Evolutionary conservation across 306 rosid genomes (phyloP), one percentile per base, ranked within the genome.

Genomic region (Trifolium fragiferum): DNA sequence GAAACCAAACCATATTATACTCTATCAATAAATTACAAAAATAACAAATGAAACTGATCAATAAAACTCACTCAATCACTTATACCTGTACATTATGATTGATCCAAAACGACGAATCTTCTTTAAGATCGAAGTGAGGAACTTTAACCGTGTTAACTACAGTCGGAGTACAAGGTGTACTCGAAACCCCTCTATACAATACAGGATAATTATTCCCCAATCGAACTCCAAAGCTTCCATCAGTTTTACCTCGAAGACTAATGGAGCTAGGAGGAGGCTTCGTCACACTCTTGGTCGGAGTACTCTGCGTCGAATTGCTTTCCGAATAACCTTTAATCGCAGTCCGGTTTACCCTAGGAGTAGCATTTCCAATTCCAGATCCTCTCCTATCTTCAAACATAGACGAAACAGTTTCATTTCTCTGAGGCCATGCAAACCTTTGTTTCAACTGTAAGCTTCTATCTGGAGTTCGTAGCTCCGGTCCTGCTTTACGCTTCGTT

Each of bases 101-200:
- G 80, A 94, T 92, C 99, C 99, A 94, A 71, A 94, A 94, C 0
- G 97, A 94, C 0, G 95, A 84, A 77, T 94, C 95, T 84, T 94
- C 99, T 85, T 85, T 94, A 18, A 94, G 97, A 74, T 92, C 95
- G 70, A 94, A 94, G 89, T 92, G 93, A 90, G 99, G 97, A 16
- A 94, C 99, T 85, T 92, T 90, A 7, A 94, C 90, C 50, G 93
- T 77, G 77, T 90, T 87, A 62, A 88, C 91, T 77, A 90, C 89
- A 0, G 87, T 80, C 6, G 88, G 81, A 0, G 86, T 70, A 40
- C 83, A 80, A 68, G 83, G 19, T 11, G 85, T 79, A 78, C 84
- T 72, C 0, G 96, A 89, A 74, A 70, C 46, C 72, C 99, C 99
- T 88, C 80, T 94, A 72, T 92, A 92, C 89, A 90, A 79, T 41